Conservation (phyloP, 169 alveolate species). For the Perkinsus chesapeaki region DNA sequence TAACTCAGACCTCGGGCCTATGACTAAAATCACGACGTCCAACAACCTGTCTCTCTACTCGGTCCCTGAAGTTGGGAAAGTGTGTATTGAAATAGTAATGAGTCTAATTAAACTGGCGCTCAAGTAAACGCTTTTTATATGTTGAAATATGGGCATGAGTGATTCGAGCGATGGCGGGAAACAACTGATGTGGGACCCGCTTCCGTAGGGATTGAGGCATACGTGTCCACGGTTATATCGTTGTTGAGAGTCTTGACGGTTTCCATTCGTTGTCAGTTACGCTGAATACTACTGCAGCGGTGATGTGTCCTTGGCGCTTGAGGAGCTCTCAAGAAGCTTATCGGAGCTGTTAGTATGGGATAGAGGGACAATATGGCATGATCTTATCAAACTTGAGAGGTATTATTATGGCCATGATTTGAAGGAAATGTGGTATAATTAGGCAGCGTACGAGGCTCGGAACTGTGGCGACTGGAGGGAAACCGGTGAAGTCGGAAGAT, state of each 20-base stretch:
- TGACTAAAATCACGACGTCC: too few relatives aligned
- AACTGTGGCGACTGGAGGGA: neutral
- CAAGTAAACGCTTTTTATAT: too few relatives aligned
- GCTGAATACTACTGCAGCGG: neutral
- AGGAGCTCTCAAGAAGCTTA: neutral
- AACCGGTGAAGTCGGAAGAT: neutral
- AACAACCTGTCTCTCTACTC: too few relatives aligned
- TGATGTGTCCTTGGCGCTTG: neutral
- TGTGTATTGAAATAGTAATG: too few relatives aligned
- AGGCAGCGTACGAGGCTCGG: neutral
- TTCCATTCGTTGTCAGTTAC: too few relatives aligned
- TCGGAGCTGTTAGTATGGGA: neutral
- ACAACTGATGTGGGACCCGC: neutral
- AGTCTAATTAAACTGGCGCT: too few relatives aligned
- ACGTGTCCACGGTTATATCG: neutral
- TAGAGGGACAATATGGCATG: neutral
- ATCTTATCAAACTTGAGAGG: neutral
- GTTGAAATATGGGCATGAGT: neutral
- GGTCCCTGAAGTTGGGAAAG: too few relatives aligned
- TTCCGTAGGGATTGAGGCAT: neutral
- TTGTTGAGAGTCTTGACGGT: too few relatives aligned
- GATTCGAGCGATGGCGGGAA: neutral
- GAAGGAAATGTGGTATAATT: neutral
- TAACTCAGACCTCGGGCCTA: too few relatives aligned
- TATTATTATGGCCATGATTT: neutral